Conservation (phyloP, 2,329 filamentous ascomycete genomes). For the Chrysosporium queenslandicum region DNA sequence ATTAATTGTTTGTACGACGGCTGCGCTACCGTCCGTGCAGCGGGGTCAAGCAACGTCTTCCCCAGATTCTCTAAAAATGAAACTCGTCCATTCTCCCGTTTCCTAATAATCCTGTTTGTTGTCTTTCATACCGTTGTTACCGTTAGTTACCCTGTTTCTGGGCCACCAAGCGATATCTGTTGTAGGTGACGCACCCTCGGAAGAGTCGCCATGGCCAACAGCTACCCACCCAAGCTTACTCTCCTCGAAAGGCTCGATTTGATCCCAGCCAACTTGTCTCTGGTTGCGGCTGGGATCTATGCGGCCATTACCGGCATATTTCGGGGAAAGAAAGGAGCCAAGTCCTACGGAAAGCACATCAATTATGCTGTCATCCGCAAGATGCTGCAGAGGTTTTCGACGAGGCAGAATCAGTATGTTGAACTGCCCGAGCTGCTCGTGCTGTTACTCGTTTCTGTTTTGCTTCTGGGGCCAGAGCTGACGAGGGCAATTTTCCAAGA, state of each 20-base stretch:
- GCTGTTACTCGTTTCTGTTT: not conserved
- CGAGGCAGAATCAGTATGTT: slow-evolving; percentile 28
- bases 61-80: not conserved
- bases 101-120: not conserved
- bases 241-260: slow-evolving; percentile 30
- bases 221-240: slow-evolving; percentile 22
- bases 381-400: slow-evolving; percentile 19
- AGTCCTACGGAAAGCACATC: slow-evolving; percentile 30
- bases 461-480: not conserved
- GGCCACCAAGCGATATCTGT: no score
- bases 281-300: slow-evolving; percentile 23
- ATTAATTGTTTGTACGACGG: not conserved
- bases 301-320: slow-evolving; percentile 30
- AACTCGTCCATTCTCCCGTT: no score
- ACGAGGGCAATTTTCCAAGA: slow-evolving; percentile 16
- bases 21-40: not conserved
- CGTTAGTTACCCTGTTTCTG: no score
- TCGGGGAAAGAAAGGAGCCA: slow-evolving; percentile 31
- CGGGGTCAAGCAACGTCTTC: not conserved
- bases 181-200: not conserved
- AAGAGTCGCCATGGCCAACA: slow-evolving; percentile 8
- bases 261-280: slow-evolving; percentile 21
- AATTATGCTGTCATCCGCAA: slow-evolving; percentile 25
- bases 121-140: no score
- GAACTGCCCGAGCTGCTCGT: not conserved